Percentiles rank a stretch among this genome's conserved stretches.
Evolutionary conservation across 306 rosid genomes (phyloP).

Genomic region (Quercus alba): DNA sequence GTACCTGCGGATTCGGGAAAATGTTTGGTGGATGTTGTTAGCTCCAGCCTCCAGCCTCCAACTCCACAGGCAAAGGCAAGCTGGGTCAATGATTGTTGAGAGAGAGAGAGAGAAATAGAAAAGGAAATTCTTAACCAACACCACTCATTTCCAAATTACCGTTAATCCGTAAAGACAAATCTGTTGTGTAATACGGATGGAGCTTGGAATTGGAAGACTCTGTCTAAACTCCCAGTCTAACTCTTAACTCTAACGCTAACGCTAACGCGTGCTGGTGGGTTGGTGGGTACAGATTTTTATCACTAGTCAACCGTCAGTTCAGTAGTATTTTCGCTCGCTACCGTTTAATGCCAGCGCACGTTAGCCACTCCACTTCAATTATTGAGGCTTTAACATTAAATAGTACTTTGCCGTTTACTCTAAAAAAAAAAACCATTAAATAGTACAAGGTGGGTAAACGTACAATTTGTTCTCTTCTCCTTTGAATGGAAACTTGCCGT

Average conservation of each 20-base stretch:
- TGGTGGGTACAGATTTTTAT: background rate
- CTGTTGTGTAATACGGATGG: too few species aligned
- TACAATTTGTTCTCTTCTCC: background rate
- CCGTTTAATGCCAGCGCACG: background rate
- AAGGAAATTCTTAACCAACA: slow-evolving; percentile 21
- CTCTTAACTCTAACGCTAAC: too few species aligned
- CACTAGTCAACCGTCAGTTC: background rate
- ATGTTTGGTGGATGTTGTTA: slow-evolving; percentile 17
- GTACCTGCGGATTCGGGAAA: slow-evolving; percentile 15
- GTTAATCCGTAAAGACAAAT: slow-evolving; percentile 10
- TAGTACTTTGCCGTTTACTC: too few species aligned
- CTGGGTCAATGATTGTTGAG: slow-evolving; percentile 7
- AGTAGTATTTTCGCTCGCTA: background rate
- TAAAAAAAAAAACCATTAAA: too few species aligned
- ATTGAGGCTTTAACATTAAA: background rate
- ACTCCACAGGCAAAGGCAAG: background rate
- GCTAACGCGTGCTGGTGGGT: background rate
- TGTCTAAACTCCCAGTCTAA: too few species aligned
- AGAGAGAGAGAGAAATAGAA: slow-evolving; percentile 7
- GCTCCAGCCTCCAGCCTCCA: background rate
- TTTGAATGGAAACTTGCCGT: background rate
- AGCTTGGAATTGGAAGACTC: background rate
- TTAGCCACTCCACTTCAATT: background rate
- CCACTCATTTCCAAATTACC: slow-evolving; percentile 34
- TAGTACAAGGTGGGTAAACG: too few species aligned